Percentiles rank a stretch among this genome's conserved stretches.
Conservation (phyloP, 2,329 filamentous ascomycete genomes). For the Aspergillus udagawae region DNA sequence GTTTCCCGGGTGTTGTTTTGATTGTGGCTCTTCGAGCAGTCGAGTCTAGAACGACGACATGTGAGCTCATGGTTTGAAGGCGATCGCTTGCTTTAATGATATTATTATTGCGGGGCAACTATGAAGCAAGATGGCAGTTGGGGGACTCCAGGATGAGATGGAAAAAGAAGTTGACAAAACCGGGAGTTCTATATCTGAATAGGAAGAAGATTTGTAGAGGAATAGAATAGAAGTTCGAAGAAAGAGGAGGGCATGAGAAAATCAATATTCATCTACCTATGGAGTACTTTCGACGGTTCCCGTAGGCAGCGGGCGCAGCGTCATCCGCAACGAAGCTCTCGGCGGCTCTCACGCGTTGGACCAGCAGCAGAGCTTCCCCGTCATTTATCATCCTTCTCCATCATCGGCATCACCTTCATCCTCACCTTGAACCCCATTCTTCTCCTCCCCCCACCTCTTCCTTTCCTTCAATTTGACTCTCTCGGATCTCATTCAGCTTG, state of each 20-base stretch:
- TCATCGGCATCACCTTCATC: conserved; percentile 17
- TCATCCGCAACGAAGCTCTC: conserved; percentile 22
- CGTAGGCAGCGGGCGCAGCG: conserved; percentile 25
- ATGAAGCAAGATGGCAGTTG: background rate
- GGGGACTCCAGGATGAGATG: background rate
- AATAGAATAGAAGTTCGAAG: conserved; percentile 10
- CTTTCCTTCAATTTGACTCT: background rate
- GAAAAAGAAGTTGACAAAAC: conserved; percentile 1
- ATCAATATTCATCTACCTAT: background rate
- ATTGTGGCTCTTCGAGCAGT: conserved; percentile 72
- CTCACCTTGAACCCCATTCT: conserved; percentile 3
- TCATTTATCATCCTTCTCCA: conserved; percentile 17
- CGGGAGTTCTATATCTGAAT: background rate
- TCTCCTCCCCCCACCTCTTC: background rate
- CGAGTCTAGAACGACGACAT: conserved; percentile 82
- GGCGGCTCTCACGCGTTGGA: conserved; percentile 18
- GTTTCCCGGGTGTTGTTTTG: conserved; percentile 77
- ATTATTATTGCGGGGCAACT: conserved; percentile 17
- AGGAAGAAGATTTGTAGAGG: background rate
- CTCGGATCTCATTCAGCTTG: background rate
- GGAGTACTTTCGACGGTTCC: background rate
- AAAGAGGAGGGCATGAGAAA: background rate
- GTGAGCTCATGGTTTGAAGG: conserved; percentile 65
- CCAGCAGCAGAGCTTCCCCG: conserved; percentile 23
- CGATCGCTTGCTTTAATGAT: conserved; percentile 1